Evolutionary conservation across 352 stramenopile genomes (phyloP), one percentile per base, ranked within the genome.

Genomic region (Blastocystis sp.): DNA sequence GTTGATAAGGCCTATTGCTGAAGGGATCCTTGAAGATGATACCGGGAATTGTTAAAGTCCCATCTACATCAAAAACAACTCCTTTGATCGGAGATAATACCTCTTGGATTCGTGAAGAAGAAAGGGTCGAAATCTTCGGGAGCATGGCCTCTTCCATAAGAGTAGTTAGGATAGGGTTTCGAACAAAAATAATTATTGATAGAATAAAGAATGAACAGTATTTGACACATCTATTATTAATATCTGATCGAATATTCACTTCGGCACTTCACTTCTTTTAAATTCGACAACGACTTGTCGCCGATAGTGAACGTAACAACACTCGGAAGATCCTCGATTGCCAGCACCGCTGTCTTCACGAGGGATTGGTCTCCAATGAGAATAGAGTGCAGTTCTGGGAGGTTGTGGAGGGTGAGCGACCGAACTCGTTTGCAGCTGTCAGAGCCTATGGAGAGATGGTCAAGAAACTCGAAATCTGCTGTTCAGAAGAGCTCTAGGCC

Each of bases 1-100:
- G 73, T 85, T 85, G 47, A 85, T 85, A 24, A 69, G 20, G 2
- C 73, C 73, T 85, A 68, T 26, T n/a, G 11, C 1, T n/a, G 30
- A 13, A 66, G 53, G 7, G 53, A 13, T 45, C 47, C 39, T 26
- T 68, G 59, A 9, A 30, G 20, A 8, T 0, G 6, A 6, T 85
- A 85, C 73, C 73, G 0, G 73, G 73, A 24, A 68, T 13, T 18
- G 73, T 85, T 16, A 85, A 37, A 20, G 73, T 85, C 47, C 73
- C 73, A 43, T 85, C 73, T 6, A 85, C 47, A 65, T 85, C 73
- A 47, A 85, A 85, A 20, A 85, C 39, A 18, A 85, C 73, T 54
- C 47, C 73, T 16, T 68, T 66, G n/a, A 85, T 43, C 7, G 73
- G 73, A 39, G 26, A 26, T 26, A 85, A 37, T 1, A 85, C 26